Conservation (phyloP, 2,329 filamentous ascomycete species). For the Fusarium xylarioides region DNA sequence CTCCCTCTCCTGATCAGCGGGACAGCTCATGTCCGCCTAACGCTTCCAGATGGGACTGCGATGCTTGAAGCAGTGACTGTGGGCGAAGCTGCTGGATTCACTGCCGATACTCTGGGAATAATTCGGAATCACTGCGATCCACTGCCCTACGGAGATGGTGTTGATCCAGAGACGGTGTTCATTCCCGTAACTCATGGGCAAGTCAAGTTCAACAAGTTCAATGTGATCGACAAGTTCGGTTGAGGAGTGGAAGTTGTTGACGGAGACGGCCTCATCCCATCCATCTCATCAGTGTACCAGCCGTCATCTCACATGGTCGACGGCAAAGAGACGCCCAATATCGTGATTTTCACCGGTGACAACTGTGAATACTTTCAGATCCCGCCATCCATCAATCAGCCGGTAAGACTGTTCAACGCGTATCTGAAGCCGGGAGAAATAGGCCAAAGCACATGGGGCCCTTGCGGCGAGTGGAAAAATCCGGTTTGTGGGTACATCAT, state of each 20-base stretch:
- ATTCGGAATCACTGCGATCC: not conserved
- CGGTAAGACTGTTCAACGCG: not conserved
- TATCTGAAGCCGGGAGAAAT: accelerated
- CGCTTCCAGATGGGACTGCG: not conserved
- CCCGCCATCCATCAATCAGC: not conserved
- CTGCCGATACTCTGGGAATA: not conserved
- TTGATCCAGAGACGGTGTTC: not conserved
- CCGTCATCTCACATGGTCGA: accelerated
- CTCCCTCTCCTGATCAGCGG: not conserved
- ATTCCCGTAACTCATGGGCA: not conserved
- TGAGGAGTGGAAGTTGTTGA: not conserved
- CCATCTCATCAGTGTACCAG: not conserved
- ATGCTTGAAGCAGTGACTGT: accelerated
- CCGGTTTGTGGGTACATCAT: not conserved
- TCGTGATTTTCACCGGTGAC: accelerated
- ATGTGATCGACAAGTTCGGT: not conserved
- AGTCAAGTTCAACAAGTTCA: not conserved
- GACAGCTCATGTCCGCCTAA: not conserved
- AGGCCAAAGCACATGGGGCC: not conserved
- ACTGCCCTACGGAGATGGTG: not conserved
- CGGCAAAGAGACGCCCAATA: not conserved
- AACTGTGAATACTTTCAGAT: not conserved
- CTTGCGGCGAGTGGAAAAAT: not conserved
- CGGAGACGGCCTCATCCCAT: not conserved
- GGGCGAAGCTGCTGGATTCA: not conserved